phyloP scores from a whole-genome alignment of 2,329 filamentous ascomycete species.

The Macroventuria anomochaeta region DNA sequence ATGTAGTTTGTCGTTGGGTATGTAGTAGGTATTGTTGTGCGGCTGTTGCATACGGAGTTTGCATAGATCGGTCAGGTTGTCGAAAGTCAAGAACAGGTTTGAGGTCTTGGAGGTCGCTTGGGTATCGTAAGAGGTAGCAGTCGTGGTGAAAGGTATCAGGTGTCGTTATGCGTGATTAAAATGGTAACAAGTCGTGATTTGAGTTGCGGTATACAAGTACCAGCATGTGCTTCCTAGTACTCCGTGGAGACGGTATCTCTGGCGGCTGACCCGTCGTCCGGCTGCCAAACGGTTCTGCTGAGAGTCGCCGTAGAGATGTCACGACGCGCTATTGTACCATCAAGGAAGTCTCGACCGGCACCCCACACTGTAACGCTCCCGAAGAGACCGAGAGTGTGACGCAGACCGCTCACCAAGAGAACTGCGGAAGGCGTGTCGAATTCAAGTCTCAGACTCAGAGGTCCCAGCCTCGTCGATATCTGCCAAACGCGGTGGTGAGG shows the following conservation, averaged over 20 bases:
- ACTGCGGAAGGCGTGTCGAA: neutral
- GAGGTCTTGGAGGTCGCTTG: neutral
- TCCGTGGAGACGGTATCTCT: conserved; percentile 1
- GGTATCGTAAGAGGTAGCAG: neutral
- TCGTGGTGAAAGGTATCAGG: neutral
- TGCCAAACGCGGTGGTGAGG: conserved; percentile 16
- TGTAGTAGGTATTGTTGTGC: neutral
- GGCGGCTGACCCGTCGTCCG: neutral
- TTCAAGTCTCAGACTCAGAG: conserved; percentile 2
- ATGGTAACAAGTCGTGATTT: conserved; percentile 3
- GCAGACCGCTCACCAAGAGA: conserved; percentile 6
- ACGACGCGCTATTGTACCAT: conserved; percentile 1
- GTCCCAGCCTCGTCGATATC: conserved; percentile 12
- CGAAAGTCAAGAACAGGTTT: no score
- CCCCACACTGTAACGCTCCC: conserved; percentile 1
- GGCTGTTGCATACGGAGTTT: neutral
- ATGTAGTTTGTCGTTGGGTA: neutral
- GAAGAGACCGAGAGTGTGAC: neutral
- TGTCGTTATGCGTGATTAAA: conserved; percentile 8
- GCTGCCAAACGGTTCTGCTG: neutral
- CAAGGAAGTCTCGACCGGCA: neutral
- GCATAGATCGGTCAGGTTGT: neutral
- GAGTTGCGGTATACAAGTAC: neutral
- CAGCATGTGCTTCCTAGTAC: neutral
- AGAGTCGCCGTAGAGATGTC: conserved; percentile 8